A percentile compares a stretch with the other conserved stretches of the same genome.
These are phyloP conservation scores for Hansenula sp. DNA, from an alignment of 1,139 yeast species.

Conservation along the genomic window DNA sequence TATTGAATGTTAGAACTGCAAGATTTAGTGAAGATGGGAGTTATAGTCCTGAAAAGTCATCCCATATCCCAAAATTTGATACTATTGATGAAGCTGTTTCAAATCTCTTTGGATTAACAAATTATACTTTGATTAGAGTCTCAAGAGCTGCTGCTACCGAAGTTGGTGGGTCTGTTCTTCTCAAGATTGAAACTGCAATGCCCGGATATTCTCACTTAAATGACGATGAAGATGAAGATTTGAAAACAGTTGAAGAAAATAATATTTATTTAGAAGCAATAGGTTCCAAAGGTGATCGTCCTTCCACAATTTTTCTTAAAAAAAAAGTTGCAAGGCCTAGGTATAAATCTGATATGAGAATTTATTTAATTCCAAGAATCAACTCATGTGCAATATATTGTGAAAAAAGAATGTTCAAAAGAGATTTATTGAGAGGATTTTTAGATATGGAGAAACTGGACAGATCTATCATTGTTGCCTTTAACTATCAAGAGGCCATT, in stretches of 20 bases:
- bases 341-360: slow-evolving; percentile 40
- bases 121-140: slow-evolving; percentile 45
- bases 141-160: slow-evolving; percentile 54
- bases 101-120: slow-evolving; percentile 36
- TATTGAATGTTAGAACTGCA: slow-evolving; percentile 20
- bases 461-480: slow-evolving; percentile 29
- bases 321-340: slow-evolving; percentile 38
- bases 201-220: slow-evolving; percentile 49
- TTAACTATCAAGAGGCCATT: slow-evolving; percentile 22
- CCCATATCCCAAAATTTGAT: slow-evolving; percentile 39
- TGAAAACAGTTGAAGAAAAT: slow-evolving; percentile 27
- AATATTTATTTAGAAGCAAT: slow-evolving; percentile 23
- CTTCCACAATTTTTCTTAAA: slow-evolving; percentile 42
- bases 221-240: slow-evolving; percentile 33
- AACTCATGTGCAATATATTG: slow-evolving; percentile 40
- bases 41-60: slow-evolving; percentile 22
- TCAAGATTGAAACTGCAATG: slow-evolving; percentile 51
- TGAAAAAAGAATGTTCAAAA: slow-evolving; percentile 45
- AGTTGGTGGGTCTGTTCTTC: slow-evolving; percentile 43
- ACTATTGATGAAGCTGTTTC: slow-evolving; percentile 45
- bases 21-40: slow-evolving; percentile 15
- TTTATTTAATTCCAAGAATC: slow-evolving; percentile 33
- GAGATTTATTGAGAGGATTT: slow-evolving; percentile 49
- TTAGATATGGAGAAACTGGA: slow-evolving; percentile 30
- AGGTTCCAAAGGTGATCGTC: slow-evolving; percentile 38